A percentile compares a stretch with the other conserved stretches of the same genome.
Evolutionary conservation across 768 basidiomycete species (phyloP).

Genomic region (Tricholoma bakamatsutake): DNA sequence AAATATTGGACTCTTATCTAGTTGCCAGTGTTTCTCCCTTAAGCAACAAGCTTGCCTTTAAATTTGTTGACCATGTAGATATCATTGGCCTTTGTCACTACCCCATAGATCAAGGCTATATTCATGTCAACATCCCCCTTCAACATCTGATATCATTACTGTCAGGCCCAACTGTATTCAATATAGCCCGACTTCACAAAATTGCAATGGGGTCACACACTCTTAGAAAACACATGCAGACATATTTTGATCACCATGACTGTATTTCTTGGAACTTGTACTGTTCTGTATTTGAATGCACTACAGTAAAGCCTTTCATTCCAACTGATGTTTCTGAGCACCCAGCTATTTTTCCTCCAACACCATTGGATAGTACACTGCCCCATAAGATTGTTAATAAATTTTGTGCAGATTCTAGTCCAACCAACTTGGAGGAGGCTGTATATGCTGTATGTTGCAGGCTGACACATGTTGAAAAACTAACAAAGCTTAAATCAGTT

Average conservation of each 20-base stretch:
- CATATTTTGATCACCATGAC: not conserved
- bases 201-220: not conserved
- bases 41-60: not conserved
- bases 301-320: not conserved
- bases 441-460: no score
- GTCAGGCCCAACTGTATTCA: not conserved
- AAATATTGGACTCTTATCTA: not conserved
- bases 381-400: not conserved
- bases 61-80: conserved; percentile 1
- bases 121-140: not conserved
- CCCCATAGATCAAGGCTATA: not conserved
- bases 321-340: not conserved
- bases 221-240: not conserved
- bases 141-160: not conserved
- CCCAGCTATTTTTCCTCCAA: not conserved
- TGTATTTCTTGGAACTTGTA: conserved; percentile 1
- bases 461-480: no score
- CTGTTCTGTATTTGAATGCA: not conserved
- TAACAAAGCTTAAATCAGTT: not conserved
- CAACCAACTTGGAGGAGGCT: no score
- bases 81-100: not conserved
- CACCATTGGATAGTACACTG: not conserved
- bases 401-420: conserved; percentile 4
- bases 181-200: not conserved
- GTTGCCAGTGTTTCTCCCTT: not conserved